Evolutionary conservation across 1,284 basidiomycete genomes (phyloP), one percentile per base, ranked within the genome.

Genomic region (Chondrostereum purpureum): DNA sequence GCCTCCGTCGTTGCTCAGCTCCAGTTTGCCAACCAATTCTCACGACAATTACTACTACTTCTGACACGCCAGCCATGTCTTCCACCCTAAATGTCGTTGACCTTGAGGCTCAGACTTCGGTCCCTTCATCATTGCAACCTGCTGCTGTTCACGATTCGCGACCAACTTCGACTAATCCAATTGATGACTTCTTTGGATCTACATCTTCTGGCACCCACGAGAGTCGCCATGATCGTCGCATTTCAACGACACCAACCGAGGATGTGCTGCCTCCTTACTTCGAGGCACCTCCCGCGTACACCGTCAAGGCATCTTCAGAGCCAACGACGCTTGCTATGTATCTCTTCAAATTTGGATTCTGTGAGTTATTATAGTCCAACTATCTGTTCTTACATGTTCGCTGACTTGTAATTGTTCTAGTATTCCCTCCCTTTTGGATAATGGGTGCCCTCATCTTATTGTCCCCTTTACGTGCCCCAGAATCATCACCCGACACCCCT

Each of bases 301-400:
- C 37, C 5, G 10, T 17, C 16, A 24, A 5, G 6, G 8, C 8
- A 8, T 31, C 27, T 31, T 12, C 54, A 23, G 67, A 69, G 56
- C 68, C 66, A 18, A 50, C 59, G 0, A 70, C 68, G 38, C 63
- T 70, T 39, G 67, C 68, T 5, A 65, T 66, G 65, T 67, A 59
- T 50, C 58, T 70, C n/a, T 70, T 70, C 60, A 67, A 67, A 54
- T 69, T 69, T 47, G 66, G 68, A 20, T 69, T 70, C 51, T 47
- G 68, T 69, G 45, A 41, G 68, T 66, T 20, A 41, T 21, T 42
- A 24, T n/a, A 27, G 39, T 38, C 31, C 16, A 37, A 36, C 35
- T 39, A 31, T 31, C 8, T 31, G 8, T n/a, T 31, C n/a, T 8
- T 8, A n/a, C 3, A 18, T 3, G 8, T 33, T 3, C 34, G 35